phyloP scores from a whole-genome alignment of 192 early-diverging fungal genomes.

The Entomortierella lignicola region DNA sequence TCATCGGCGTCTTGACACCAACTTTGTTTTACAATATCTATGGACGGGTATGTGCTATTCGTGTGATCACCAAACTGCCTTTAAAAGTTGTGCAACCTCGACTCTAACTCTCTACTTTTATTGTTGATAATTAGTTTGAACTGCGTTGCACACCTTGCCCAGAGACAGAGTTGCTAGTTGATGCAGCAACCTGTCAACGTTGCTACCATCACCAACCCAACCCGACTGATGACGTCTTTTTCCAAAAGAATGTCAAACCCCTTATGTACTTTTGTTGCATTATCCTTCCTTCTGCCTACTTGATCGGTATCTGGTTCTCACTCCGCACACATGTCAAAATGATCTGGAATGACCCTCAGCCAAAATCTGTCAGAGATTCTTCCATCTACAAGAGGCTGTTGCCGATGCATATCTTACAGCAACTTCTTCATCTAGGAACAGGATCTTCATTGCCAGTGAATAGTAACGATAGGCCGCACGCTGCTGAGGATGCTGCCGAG shows the following conservation, averaged over 20 bases:
- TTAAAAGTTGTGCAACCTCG: not conserved
- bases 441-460: constrained; percentile 4
- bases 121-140: constrained; percentile 24
- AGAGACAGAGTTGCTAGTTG: constrained; percentile 13
- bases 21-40: constrained; percentile 95
- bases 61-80: not conserved
- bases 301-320: constrained; percentile 93
- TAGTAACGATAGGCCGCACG: constrained; percentile 19
- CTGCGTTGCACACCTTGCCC: constrained; percentile 47
- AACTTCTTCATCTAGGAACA: constrained; percentile 52
- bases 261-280: constrained; percentile 86
- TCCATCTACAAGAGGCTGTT: constrained; percentile 60
- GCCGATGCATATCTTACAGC: constrained; percentile 61
- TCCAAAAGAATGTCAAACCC: constrained; percentile 81
- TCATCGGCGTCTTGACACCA: constrained; percentile 93
- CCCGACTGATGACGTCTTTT: constrained; percentile 84
- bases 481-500: constrained; percentile 33
- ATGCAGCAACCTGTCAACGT: constrained; percentile 56
- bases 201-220: constrained; percentile 74
- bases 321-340: constrained; percentile 90
- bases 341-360: constrained; percentile 72
- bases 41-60: constrained; percentile 63
- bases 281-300: constrained; percentile 69
- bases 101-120: not conserved
- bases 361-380: constrained; percentile 21